A percentile compares a stretch with the other conserved stretches of the same genome.
Conservation (phyloP, 2,329 filamentous ascomycete genomes). For the Leptographium wingfieldii region DNA sequence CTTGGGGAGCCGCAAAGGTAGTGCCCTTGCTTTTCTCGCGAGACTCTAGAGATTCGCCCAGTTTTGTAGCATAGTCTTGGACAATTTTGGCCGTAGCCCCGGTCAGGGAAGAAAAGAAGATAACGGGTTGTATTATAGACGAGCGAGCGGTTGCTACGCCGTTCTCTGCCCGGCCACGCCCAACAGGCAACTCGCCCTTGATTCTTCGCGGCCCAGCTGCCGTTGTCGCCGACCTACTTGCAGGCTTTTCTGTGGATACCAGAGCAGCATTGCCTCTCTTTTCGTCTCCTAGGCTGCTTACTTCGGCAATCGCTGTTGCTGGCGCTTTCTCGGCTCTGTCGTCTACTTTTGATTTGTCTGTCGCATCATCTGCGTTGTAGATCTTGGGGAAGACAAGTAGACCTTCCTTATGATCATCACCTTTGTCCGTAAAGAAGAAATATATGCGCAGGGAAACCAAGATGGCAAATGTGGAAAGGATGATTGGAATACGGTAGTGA, state of each 20-base stretch:
- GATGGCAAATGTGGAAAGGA: conserved; percentile 25
- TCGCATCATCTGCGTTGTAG: conserved; percentile 11
- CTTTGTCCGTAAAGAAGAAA: conserved; percentile 21
- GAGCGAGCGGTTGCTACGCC: conserved; percentile 16
- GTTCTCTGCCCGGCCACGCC: conserved; percentile 15
- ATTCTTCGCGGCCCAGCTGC: conserved; percentile 31
- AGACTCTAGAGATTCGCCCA: conserved; percentile 34
- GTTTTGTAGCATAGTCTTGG: conserved; percentile 43
- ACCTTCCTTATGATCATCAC: conserved; percentile 18
- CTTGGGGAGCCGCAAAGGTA: conserved; percentile 42
- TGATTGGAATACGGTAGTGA: conserved; percentile 29
- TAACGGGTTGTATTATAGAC: conserved; percentile 50
- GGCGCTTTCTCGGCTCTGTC: not conserved
- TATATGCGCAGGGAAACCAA: conserved; percentile 30
- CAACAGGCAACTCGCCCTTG: conserved; percentile 22
- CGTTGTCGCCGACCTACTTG: not conserved
- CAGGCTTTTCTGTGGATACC: not conserved
- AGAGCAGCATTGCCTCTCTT: not conserved
- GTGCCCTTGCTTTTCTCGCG: not conserved
- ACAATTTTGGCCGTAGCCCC: conserved; percentile 69
- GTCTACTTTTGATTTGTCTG: not conserved
- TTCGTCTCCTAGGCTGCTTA: not conserved
- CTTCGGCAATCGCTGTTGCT: not conserved
- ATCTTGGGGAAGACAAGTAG: conserved; percentile 25
- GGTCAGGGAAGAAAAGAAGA: conserved; percentile 87